A percentile compares a stretch with the other conserved stretches of the same genome.
Conservation (phyloP, 1,139 yeast genomes). For the Geotrichum fermentans region DNA sequence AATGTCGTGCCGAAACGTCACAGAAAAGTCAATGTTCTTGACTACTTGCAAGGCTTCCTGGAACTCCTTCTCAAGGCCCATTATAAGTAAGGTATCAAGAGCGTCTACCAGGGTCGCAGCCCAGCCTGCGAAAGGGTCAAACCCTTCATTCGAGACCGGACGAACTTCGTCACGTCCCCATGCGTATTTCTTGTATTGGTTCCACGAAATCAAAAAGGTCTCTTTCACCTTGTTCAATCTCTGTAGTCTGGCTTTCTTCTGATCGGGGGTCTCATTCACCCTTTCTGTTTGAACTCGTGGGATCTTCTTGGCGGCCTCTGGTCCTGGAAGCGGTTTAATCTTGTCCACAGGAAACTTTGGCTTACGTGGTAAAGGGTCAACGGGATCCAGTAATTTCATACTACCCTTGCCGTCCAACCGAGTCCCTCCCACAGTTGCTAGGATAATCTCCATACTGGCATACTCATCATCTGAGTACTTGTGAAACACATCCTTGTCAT, state of each 20-base stretch:
- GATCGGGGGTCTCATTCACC: slow-evolving; percentile 9
- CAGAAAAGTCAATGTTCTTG: slow-evolving; percentile 49
- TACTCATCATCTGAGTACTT: slow-evolving; percentile 9
- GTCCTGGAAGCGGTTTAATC: slow-evolving; percentile 18
- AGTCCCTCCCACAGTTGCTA: slow-evolving; percentile 18
- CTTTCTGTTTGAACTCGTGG: slow-evolving; percentile 16
- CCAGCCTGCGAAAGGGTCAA: slow-evolving; percentile 47
- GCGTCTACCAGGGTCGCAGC: slow-evolving; percentile 59
- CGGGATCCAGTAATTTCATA: slow-evolving; percentile 15
- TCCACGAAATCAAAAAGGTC: slow-evolving; percentile 57
- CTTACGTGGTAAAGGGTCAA: slow-evolving; percentile 24
- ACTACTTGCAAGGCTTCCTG: slow-evolving; percentile 50
- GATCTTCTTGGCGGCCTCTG: not conserved
- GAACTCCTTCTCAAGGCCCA: slow-evolving; percentile 56
- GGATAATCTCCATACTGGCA: slow-evolving; percentile 18
- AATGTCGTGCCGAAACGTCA: slow-evolving; percentile 42
- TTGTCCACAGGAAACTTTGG: slow-evolving; percentile 27
- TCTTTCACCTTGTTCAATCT: slow-evolving; percentile 47
- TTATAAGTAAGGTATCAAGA: slow-evolving; percentile 60
- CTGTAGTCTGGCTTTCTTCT: slow-evolving; percentile 12
- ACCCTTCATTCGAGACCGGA: slow-evolving; percentile 37
- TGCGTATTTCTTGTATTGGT: slow-evolving; percentile 52
- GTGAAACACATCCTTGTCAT: not conserved
- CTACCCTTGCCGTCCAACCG: slow-evolving; percentile 7
- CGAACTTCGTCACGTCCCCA: slow-evolving; percentile 64